phyloP scores from a whole-genome alignment of 2,329 filamentous ascomycete genomes.

The Pseudocercospora pini-densiflorae region DNA sequence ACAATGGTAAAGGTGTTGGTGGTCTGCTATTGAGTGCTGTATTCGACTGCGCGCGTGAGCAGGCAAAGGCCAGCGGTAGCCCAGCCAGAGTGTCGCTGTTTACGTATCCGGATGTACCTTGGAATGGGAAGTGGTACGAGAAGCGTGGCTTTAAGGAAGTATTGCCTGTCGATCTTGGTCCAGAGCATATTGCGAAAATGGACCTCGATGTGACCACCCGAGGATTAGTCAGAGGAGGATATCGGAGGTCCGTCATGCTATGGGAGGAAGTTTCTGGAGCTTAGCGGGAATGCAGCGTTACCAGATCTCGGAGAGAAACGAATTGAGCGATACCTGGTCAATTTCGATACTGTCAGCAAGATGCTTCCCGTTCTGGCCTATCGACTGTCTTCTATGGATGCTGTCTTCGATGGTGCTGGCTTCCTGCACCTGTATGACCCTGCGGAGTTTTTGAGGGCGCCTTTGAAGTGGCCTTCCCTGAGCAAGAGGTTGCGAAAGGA shows the following conservation, averaged over 20 bases:
- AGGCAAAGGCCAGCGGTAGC: background rate
- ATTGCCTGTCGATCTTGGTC: slow-evolving; percentile 15
- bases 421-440: background rate
- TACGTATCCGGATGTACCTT: slow-evolving; percentile 25
- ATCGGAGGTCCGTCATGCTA: slow-evolving; percentile 24
- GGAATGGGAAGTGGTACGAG: slow-evolving; percentile 27
- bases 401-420: background rate
- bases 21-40: slow-evolving; percentile 16
- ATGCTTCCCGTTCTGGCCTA: background rate
- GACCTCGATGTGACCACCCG: slow-evolving; percentile 15
- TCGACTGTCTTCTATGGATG: background rate
- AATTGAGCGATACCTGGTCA: background rate
- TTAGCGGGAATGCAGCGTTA: background rate
- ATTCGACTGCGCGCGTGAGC: slow-evolving; percentile 19
- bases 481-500: slow-evolving; percentile 40
- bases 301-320: background rate
- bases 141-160: slow-evolving; percentile 23
- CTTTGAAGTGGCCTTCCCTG: background rate
- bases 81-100: slow-evolving; percentile 18
- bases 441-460: background rate
- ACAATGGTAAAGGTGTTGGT: slow-evolving; percentile 19
- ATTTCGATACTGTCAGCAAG: background rate
- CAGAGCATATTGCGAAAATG: slow-evolving; percentile 24
- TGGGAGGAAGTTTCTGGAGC: slow-evolving; percentile 14
- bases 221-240: slow-evolving; percentile 14